Base-by-base conservation (phyloP, 305 asterid species). In the Rubia occidens region DNA sequence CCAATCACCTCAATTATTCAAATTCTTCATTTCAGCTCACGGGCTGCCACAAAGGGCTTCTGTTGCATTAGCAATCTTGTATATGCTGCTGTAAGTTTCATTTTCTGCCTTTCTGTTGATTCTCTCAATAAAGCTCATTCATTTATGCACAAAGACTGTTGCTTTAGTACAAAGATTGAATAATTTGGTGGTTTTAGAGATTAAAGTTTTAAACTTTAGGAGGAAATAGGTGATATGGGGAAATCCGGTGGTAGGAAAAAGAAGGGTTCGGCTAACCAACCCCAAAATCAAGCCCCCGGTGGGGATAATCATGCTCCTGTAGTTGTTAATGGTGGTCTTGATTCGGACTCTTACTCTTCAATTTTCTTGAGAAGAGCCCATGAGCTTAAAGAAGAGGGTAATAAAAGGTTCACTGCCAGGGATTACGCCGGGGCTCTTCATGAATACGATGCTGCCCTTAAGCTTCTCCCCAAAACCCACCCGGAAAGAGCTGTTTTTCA, bases 311-410 rank as follows among this genome's bases (percentile, higher is more conserved):
- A 70, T 1, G 58, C 58, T 8, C 61, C 86, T 58, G 64, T 77
- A 9, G 83, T 81, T 55, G 88, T 71, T 62, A 89, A 89, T 72
- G 97, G 95, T 21, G 86, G 84, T 66, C 84, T 82, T 60, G 83
- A 81, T 71, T 67, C 86, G 76, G 89, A 86, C 75, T 71, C 93
- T 6, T 2, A 29, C 32, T 79, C 96, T 8, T 80, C 96, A 10
- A 67, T 85, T 80, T 76, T 89, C 76, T 68, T 87, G 85, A 86
- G 84, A 83, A 84, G 82, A 79, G 97, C 97, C 44, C 86, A 86
- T 60, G 99, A 91, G 81, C 89, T 91, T 64, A 94, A 94, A 69
- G 97, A 94, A 81, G 99, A 94, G 70, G 99, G 99, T 3, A 94
- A 94, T 86, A 81, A 75, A 62, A 83, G 81, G 84, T 94, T 89